Conservation (phyloP, 2,329 filamentous ascomycete genomes). For the Macroventuria anomochaeta region DNA sequence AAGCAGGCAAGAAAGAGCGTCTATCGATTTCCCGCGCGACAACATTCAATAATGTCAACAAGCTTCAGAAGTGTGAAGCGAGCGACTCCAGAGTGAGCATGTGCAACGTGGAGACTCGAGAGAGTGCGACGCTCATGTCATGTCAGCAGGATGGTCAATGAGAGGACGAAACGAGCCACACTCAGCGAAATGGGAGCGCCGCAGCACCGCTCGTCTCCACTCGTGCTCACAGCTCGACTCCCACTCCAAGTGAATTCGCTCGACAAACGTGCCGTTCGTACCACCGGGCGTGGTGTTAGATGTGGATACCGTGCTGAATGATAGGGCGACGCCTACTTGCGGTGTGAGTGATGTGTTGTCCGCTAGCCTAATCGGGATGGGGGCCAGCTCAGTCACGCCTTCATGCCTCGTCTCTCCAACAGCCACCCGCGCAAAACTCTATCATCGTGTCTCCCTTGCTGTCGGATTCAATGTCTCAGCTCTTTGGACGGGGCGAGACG, state of each 20-base stretch:
- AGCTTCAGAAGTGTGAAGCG: conserved; percentile 26
- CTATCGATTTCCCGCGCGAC: conserved; percentile 24
- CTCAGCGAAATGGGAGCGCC: conserved; percentile 21
- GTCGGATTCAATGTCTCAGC: conserved; percentile 31
- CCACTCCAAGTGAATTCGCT: conserved; percentile 27
- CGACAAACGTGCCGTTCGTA: conserved; percentile 47
- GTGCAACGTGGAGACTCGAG: conserved; percentile 51
- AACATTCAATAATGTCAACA: conserved; percentile 22
- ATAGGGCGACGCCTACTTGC: conserved; percentile 43
- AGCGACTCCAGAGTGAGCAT: conserved; percentile 26
- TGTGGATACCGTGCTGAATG: conserved; percentile 39
- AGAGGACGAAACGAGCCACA: conserved; percentile 31
- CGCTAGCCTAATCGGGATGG: conserved; percentile 13
- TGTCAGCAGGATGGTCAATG: conserved; percentile 35
- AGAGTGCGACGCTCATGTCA: conserved; percentile 46
- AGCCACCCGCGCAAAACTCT: conserved; percentile 32
- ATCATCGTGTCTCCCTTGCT: conserved; percentile 31
- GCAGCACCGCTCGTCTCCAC: conserved; percentile 14
- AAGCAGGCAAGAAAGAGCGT: conserved; percentile 16
- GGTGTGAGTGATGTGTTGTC: conserved; percentile 50
- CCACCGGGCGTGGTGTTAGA: conserved; percentile 43
- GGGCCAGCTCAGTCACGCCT: conserved; percentile 39
- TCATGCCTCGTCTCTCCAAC: conserved; percentile 29
- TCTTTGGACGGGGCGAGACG: conserved; percentile 30
- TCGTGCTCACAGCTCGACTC: conserved; percentile 18